Percentiles rank a stretch among this genome's conserved stretches.
These are phyloP conservation scores for Dactylellina drechsleri DNA, from an alignment of 2,329 filamentous ascomycete genomes.

Conservation along the genomic window DNA sequence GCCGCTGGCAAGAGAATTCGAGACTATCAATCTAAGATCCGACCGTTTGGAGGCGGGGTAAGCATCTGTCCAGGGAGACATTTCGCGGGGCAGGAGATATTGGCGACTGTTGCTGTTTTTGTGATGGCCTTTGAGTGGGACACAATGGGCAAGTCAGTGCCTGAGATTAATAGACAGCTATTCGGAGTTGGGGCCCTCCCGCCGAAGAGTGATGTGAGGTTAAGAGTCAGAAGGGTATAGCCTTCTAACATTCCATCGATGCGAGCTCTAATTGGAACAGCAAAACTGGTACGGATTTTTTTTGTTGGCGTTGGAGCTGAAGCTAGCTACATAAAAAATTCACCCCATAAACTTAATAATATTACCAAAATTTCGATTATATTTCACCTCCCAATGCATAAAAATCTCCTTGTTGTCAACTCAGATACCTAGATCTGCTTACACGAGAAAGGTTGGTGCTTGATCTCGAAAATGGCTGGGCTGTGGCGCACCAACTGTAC, in stretches of 20 bases:
- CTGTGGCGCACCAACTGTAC: background rate
- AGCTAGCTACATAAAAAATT: no score
- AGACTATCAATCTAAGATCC: slow-evolving; percentile 21
- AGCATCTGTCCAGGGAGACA: slow-evolving; percentile 43
- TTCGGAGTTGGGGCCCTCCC: slow-evolving; percentile 39
- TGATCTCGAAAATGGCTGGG: background rate
- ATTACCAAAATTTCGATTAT: no score
- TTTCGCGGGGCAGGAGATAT: slow-evolving; percentile 41
- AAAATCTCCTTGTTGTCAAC: no score
- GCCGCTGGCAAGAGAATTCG: slow-evolving; percentile 25
- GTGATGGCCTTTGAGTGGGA: slow-evolving; percentile 43
- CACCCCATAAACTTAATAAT: no score
- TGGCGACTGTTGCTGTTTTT: slow-evolving; percentile 33
- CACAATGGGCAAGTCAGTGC: slow-evolving; percentile 9
- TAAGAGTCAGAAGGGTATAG: slow-evolving; percentile 17
- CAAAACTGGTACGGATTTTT: no score
- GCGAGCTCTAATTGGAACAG: no score
- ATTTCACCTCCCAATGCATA: no score
- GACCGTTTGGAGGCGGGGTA: slow-evolving; percentile 39
- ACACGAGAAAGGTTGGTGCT: no score
- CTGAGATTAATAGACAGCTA: slow-evolving; percentile 16
- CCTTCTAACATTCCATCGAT: no score
- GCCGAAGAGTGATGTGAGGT: slow-evolving; percentile 24
- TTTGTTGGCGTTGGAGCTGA: no score
- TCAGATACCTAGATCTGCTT: no score